Conservation (phyloP, 768 basidiomycete genomes). For the Lanmaoa pseudosensibilis region DNA sequence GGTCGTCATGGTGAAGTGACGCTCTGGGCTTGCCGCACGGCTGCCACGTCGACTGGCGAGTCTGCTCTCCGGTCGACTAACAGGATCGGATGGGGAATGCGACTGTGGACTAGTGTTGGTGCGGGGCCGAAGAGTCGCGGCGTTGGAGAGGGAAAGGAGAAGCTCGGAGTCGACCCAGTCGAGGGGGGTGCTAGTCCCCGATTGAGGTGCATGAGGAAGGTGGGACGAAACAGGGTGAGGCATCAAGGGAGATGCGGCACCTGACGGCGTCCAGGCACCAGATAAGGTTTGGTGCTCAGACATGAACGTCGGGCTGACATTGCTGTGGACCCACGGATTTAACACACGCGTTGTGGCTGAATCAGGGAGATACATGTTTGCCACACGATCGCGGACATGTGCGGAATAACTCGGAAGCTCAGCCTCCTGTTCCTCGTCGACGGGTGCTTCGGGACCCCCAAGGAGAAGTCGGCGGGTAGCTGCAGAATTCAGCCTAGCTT, state of each 20-base stretch:
- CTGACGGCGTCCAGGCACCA: slow-evolving; percentile 30
- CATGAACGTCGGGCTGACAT: slow-evolving; percentile 39
- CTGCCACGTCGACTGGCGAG: slow-evolving; percentile 39
- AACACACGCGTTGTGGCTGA: slow-evolving; percentile 59
- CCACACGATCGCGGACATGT: slow-evolving; percentile 88
- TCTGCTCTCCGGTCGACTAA: slow-evolving; percentile 28
- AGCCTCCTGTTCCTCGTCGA: slow-evolving; percentile 56
- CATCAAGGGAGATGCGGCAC: slow-evolving; percentile 42
- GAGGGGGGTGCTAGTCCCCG: slow-evolving; percentile 48
- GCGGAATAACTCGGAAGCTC: slow-evolving; percentile 88
- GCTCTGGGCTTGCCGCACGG: slow-evolving; percentile 62
- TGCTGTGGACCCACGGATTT: slow-evolving; percentile 58
- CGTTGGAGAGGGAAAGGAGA: slow-evolving; percentile 57
- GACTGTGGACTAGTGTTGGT: slow-evolving; percentile 16
- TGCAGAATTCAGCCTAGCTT: slow-evolving; percentile 72
- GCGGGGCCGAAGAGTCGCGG: slow-evolving; percentile 28
- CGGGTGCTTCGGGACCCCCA: slow-evolving; percentile 37
- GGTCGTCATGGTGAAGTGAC: slow-evolving; percentile 19
- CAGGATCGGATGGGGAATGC: slow-evolving; percentile 26
- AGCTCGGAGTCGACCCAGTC: slow-evolving; percentile 89
- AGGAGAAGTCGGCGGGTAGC: slow-evolving; percentile 61
- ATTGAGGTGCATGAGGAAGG: slow-evolving; percentile 44
- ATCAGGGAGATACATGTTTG: slow-evolving; percentile 71
- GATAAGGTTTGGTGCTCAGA: slow-evolving; percentile 18
- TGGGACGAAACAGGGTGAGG: slow-evolving; percentile 29